Percentiles rank a stretch among this genome's conserved stretches.
Conservation (phyloP, 495 filamentous ascomycete genomes). For the Penicillium verhagenii region DNA sequence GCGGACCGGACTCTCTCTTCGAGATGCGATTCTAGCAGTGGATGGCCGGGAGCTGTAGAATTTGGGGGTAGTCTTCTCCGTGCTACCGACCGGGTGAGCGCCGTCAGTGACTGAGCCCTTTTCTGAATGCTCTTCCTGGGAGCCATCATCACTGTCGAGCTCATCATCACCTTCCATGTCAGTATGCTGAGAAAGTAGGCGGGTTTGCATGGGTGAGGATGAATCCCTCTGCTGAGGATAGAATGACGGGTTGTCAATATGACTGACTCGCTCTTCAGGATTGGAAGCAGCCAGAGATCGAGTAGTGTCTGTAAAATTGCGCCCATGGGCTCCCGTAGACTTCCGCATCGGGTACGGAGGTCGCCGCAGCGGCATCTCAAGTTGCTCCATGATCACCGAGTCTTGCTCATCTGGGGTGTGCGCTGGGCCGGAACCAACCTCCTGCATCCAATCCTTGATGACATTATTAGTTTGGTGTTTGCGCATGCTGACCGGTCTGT, state of each 20-base stretch:
- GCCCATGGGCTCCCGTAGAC: conserved; percentile 29
- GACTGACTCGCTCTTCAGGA: conserved; percentile 49
- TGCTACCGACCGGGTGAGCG: conserved; percentile 9
- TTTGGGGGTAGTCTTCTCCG: conserved; percentile 34
- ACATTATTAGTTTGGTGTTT: conserved; percentile 68
- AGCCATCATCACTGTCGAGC: conserved; percentile 73
- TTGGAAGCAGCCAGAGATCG: conserved; percentile 54
- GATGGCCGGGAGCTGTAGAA: conserved; percentile 49
- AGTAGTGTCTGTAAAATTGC: conserved; percentile 51
- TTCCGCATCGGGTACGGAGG: conserved; percentile 32
- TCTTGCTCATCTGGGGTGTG: conserved; percentile 64
- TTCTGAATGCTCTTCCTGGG: conserved; percentile 22
- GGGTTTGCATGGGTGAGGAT: conserved; percentile 23
- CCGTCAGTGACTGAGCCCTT: conserved; percentile 37
- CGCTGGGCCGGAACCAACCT: conserved; percentile 60
- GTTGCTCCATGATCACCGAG: conserved; percentile 53
- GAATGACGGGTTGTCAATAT: conserved; percentile 31
- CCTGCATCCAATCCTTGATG: conserved; percentile 85
- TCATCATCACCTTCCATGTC: conserved; percentile 89
- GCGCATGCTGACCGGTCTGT: conserved; percentile 53
- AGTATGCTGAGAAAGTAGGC: conserved; percentile 55
- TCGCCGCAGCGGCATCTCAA: conserved; percentile 48
- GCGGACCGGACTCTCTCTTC: conserved; percentile 39
- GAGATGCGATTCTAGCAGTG: conserved; percentile 38
- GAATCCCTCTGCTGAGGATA: conserved; percentile 23